Conservation (phyloP, 1,284 basidiomycete genomes). For the Boletellus sp. region DNA sequence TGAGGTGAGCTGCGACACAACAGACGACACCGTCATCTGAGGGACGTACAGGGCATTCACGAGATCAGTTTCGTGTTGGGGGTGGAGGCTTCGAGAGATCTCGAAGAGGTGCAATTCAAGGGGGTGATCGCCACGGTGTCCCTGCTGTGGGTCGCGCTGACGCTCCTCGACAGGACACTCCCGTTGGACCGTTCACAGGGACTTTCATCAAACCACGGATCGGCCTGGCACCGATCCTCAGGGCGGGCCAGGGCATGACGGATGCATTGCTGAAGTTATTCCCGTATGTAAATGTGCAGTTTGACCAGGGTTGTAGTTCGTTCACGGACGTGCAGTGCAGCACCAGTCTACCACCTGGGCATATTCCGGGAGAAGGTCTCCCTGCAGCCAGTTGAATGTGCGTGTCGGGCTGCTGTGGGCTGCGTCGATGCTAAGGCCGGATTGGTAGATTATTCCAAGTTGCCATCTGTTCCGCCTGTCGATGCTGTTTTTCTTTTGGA, state of each 20-base stretch:
- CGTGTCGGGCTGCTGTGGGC: conserved; percentile 22
- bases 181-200: conserved; percentile 65
- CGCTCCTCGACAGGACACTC: conserved; percentile 49
- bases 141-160: neutral
- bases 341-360: conserved; percentile 88
- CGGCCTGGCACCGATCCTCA: conserved; percentile 86
- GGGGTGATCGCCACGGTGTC: conserved; percentile 45
- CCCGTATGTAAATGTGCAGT: conserved; percentile 49
- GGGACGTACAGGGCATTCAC: conserved; percentile 50
- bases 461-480: conserved; percentile 74
- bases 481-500: conserved; percentile 87
- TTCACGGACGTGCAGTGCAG: conserved; percentile 42
- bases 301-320: conserved; percentile 2
- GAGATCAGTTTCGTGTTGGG: conserved; percentile 72
- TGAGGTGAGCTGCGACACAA: conserved; percentile 46
- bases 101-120: conserved; percentile 57
- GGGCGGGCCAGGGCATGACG: conserved; percentile 93
- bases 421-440: conserved; percentile 3
- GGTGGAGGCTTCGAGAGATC: conserved; percentile 66
- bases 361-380: conserved; percentile 87
- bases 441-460: conserved; percentile 81
- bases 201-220: conserved; percentile 67
- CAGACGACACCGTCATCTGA: conserved; percentile 3
- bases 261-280: conserved; percentile 81
- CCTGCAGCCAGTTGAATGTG: conserved; percentile 91